Conservation (phyloP, 495 filamentous ascomycete genomes). For the Aeminium ludgeri region DNA sequence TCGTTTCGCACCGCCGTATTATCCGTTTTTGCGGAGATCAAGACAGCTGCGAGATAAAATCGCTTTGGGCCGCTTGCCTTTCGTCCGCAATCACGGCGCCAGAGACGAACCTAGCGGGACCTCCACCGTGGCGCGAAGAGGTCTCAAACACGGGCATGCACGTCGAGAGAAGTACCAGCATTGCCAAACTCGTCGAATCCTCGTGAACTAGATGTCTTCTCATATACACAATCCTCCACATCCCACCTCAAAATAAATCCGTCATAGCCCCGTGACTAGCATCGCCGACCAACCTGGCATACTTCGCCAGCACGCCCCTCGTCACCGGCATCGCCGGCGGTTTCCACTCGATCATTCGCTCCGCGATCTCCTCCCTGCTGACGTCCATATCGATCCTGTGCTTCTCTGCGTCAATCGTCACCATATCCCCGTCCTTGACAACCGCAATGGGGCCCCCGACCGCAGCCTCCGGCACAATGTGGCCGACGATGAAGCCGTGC, state of each 20-base stretch:
- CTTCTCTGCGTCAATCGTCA: conserved; percentile 71
- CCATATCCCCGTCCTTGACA: conserved; percentile 61
- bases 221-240: no score
- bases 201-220: no score
- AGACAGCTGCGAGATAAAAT: no score
- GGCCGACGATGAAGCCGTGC: conserved; percentile 92
- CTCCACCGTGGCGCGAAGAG: no score
- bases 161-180: no score
- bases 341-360: conserved; percentile 53
- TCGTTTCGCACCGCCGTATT: no score
- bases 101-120: no score
- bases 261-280: conserved; percentile 46
- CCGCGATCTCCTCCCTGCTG: conserved; percentile 53
- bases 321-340: conserved; percentile 57
- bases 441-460: conserved; percentile 70
- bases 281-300: conserved; percentile 58
- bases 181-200: no score
- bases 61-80: no score
- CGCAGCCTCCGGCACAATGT: conserved; percentile 83
- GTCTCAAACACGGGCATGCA: no score
- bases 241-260: conserved; percentile 26
- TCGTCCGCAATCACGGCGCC: no score
- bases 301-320: conserved; percentile 81
- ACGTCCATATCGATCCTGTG: conserved; percentile 66
- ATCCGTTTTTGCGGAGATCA: no score